Base-by-base conservation (phyloP, 2,329 filamentous ascomycete genomes). In the Alternaria gaisen region DNA sequence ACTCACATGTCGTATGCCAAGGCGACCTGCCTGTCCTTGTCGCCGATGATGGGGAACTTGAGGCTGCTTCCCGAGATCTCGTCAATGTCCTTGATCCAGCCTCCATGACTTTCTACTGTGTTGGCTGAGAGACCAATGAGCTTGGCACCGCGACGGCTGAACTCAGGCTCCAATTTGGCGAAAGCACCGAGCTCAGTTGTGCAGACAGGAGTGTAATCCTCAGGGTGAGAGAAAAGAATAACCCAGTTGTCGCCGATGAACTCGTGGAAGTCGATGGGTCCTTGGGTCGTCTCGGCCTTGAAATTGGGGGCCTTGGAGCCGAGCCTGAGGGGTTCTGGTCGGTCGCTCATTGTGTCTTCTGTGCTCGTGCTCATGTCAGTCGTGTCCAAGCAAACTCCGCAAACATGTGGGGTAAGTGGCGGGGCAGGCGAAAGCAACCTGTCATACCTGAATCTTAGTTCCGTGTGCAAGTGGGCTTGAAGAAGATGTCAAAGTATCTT, bases 231-330 rank as follows among this genome's bases (percentile, higher is more conserved):
- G 84, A 91, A 91, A 68, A 91, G 84, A 65, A 91, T 83, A 62
- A 88, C 86, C 88, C 88, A 91, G 70, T 84, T 87, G 82, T 90
- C 83, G 72, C 87, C 88, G 68, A 91, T 89, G 83, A 87, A 91
- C 70, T 90, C 69, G 81, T 91, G 89, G 84, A 91, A 91, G 80
- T 90, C 84, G 76, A 91, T 90, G 56, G 83, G 83, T 60, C 88
- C 89, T 65, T 83, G 77, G 66, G 89, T 91, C 70, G 89, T 90
- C 72, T 89, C 85, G 63, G 89, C 87, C 71, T 89, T 80, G 83
- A 91, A 91, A 83, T 91, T 87, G 70, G 89, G 89, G 73, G 88
- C 89, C 74, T 81, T 83, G 79, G 83, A 88, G 77, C 88, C 88
- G 72, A 90, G 85, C 74, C 88, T 88, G 78, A 90, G 85, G 73